These are phyloP conservation scores for Trichoderma atroviride DNA, from an alignment of 2,329 filamentous ascomycete genomes.

Conservation along the genomic window DNA sequence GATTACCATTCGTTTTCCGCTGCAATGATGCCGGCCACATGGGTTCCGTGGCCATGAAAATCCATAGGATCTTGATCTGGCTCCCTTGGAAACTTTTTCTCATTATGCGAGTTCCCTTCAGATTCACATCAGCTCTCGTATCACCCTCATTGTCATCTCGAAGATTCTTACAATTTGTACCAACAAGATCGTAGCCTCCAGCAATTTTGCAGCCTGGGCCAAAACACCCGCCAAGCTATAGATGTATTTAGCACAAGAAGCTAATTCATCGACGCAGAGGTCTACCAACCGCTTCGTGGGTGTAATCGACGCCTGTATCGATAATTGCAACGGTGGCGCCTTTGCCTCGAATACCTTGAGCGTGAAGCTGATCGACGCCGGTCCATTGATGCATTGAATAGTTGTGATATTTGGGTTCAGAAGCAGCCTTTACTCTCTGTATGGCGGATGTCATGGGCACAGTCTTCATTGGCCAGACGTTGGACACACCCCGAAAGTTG, in stretches of 20 bases:
- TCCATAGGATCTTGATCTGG: conserved; percentile 38
- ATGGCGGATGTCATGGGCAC: conserved; percentile 29
- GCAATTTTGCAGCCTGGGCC: conserved; percentile 44
- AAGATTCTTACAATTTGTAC: conserved; percentile 36
- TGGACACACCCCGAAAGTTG: conserved; percentile 40
- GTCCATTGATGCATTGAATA: conserved; percentile 45
- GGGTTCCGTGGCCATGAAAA: conserved; percentile 30
- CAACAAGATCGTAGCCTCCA: conserved; percentile 45
- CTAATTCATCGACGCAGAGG: not conserved
- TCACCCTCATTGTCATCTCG: no score
- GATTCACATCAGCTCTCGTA: not conserved
- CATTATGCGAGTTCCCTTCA: conserved; percentile 38
- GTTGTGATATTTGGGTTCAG: conserved; percentile 30
- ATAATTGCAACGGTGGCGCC: conserved; percentile 45
- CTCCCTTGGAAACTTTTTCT: conserved; percentile 36
- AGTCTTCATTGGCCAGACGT: conserved; percentile 42
- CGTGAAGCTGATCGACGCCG: conserved; percentile 44
- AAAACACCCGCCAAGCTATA: conserved; percentile 45
- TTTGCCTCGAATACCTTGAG: conserved; percentile 42
- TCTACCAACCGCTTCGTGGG: conserved; percentile 40
- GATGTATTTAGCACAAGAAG: not conserved
- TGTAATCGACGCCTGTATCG: conserved; percentile 47
- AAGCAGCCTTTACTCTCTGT: conserved; percentile 14
- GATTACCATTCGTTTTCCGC: conserved; percentile 44
- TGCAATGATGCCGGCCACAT: conserved; percentile 52